Percentiles rank a stretch among this genome's conserved stretches.
phyloP scores from a whole-genome alignment of 2,329 filamentous ascomycete genomes.

The Stemphylium beticola region DNA sequence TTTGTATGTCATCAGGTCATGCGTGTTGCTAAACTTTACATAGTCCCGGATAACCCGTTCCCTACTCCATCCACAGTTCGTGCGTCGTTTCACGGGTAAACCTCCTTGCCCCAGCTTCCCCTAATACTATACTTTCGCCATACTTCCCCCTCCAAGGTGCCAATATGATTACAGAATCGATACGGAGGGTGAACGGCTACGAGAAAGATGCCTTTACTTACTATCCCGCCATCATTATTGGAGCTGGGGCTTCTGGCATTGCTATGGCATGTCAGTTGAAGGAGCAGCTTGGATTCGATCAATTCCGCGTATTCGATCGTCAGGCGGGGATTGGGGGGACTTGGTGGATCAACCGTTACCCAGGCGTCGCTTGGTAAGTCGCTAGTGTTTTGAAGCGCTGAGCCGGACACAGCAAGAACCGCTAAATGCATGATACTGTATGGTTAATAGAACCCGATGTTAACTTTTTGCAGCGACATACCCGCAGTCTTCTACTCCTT shows the following conservation, averaged over 20 bases:
- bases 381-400: not conserved
- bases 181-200: constrained; percentile 48
- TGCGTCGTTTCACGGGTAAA: not conserved
- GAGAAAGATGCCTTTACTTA: constrained; percentile 49
- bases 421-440: not conserved
- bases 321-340: constrained; percentile 66
- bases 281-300: constrained; percentile 62
- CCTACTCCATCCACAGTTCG: not conserved
- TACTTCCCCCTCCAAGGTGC: not conserved
- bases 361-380: constrained; percentile 46
- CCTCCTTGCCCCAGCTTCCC: not conserved
- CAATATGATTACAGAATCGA: constrained; percentile 42
- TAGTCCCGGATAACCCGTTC: not conserved
- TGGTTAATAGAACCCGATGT: not conserved
- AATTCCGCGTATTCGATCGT: constrained; percentile 67
- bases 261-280: constrained; percentile 66
- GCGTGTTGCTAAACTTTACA: not conserved
- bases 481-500: constrained; percentile 64
- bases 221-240: constrained; percentile 62
- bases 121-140: not conserved
- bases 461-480: constrained; percentile 45
- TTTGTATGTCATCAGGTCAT: not conserved
- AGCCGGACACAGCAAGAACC: not conserved
- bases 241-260: constrained; percentile 68
- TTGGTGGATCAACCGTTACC: constrained; percentile 69